Evolutionary conservation across 2,329 filamentous ascomycete species (phyloP), one percentile per base, ranked within the genome.

Genomic region (Xylaria hypoxylon): DNA sequence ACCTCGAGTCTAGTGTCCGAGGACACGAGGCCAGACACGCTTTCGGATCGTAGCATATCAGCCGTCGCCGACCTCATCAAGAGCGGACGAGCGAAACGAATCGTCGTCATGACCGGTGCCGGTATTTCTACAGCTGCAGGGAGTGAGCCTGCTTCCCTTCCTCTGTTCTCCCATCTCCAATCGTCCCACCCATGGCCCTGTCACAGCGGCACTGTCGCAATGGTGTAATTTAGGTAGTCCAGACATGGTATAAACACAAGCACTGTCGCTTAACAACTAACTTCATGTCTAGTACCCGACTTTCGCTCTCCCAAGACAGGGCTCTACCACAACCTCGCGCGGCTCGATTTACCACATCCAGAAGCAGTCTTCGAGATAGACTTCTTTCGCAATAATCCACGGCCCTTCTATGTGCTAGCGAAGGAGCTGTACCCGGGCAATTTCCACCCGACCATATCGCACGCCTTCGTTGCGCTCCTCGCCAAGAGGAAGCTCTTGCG

Each of bases 291-390:
- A 80, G 95, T 99, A 69, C 96, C 96, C 68, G 96, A 99, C 80
- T 99, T 98, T 79, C 87, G 96, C 70, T 97, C 94, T 1, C 94
- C 95, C 68, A 91, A 93, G 64, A 98, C 95, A 0, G 96, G 96
- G 2, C 87, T 99, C 11, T 99, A 99, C 79, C 90, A 93, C 74
- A 98, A 98, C 76, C 89, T 99, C 19, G 91, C 92, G 24, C 88
- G 92, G 59, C 86, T 98, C 35, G 89, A 97, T 67, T 86, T 99
- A 0, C 94, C 94, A 0, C 90, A 95, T 74, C 91, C 95, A 24
- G 94, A 98, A 80, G 94, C 93, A 38, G 93, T 98, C 50, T 98
- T 99, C 80, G 94, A 97, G 76, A 95, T 99, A 70, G 84, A 84
- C 65, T 99, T 92, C 83, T 99, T 99, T 81, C 87, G 90, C 68